These are phyloP conservation scores for Lanmaoa pseudosensibilis DNA, from an alignment of 768 basidiomycete species.

Conservation along the genomic window DNA sequence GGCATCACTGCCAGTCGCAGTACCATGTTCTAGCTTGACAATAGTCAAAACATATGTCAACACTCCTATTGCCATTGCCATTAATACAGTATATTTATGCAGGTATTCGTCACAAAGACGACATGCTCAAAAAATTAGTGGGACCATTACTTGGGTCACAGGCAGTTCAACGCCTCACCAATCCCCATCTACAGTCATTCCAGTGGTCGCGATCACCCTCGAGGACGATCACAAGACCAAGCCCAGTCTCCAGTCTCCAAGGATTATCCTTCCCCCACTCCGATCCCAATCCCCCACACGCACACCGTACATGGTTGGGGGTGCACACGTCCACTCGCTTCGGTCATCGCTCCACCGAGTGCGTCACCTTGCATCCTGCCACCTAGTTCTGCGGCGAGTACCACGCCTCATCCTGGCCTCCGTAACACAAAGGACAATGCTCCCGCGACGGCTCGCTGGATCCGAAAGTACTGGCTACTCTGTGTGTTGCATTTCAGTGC, in stretches of 20 bases:
- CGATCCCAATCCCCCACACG: conserved; percentile 21
- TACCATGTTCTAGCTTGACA: neutral
- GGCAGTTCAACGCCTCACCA: conserved; percentile 31
- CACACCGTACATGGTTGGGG: conserved; percentile 26
- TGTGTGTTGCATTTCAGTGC: conserved; percentile 33
- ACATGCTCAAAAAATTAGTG: conserved; percentile 29
- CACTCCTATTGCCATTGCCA: neutral
- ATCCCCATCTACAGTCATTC: conserved; percentile 21
- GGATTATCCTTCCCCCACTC: conserved; percentile 42
- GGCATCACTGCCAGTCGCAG: conserved; percentile 2
- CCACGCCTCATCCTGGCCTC: neutral
- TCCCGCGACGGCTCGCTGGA: conserved; percentile 33
- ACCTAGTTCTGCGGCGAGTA: conserved; percentile 26
- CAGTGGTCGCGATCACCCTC: conserved; percentile 17
- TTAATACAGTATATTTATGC: neutral
- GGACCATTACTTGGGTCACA: conserved; percentile 27
- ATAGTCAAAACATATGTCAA: conserved; percentile 27
- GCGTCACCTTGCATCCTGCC: conserved; percentile 23
- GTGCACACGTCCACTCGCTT: conserved; percentile 34
- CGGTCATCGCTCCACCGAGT: conserved; percentile 38
- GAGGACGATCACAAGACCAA: conserved; percentile 15
- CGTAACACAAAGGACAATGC: conserved; percentile 1
- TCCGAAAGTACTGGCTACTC: conserved; percentile 17
- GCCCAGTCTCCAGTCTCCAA: conserved; percentile 42
- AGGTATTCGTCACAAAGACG: conserved; percentile 28